These are phyloP conservation scores for Blechomonas ayalai DNA, from an alignment of 208 protist genomes.

Conservation along the genomic window DNA sequence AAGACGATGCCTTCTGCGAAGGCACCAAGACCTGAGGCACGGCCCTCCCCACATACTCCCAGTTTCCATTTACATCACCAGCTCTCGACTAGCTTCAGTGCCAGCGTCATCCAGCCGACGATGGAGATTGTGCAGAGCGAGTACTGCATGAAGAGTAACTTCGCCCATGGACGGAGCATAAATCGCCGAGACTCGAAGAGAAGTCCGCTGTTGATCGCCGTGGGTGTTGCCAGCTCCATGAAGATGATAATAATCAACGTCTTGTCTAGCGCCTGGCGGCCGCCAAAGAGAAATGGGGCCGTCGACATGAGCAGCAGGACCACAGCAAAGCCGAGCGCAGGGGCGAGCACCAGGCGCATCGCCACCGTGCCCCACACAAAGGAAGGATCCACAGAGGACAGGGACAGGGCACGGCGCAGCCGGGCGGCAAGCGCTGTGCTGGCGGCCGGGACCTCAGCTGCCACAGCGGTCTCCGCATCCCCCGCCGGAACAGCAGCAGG, in stretches of 20 bases:
- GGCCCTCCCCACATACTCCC: too few species aligned
- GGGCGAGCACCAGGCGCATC: constrained; percentile 50
- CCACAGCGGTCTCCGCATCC: not conserved
- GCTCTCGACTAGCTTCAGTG: constrained; percentile 26
- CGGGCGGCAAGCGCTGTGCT: not conserved
- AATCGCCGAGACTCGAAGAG: constrained; percentile 56
- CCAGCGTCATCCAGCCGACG: constrained; percentile 49
- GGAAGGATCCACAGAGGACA: constrained; percentile 19
- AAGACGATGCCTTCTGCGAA: too few species aligned
- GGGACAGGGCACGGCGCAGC: constrained; percentile 20
- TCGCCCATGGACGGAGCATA: constrained; percentile 59
- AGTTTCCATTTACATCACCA: too few species aligned
- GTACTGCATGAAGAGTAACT: constrained; percentile 82
- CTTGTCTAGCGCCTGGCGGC: constrained; percentile 19
- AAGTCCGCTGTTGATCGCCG: constrained; percentile 69
- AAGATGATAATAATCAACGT: constrained; percentile 70
- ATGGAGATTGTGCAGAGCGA: constrained; percentile 40
- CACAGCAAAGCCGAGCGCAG: constrained; percentile 36
- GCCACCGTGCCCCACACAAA: constrained; percentile 64
- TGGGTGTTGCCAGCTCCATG: constrained; percentile 54
- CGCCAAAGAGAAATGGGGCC: constrained; percentile 54
- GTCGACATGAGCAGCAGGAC: constrained; percentile 22
- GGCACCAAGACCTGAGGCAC: too few species aligned
- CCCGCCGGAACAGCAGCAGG: not conserved
- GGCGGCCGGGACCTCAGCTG: not conserved